phyloP scores from a whole-genome alignment of 164 flowering plant genomes.

The Akebia trifoliata region DNA sequence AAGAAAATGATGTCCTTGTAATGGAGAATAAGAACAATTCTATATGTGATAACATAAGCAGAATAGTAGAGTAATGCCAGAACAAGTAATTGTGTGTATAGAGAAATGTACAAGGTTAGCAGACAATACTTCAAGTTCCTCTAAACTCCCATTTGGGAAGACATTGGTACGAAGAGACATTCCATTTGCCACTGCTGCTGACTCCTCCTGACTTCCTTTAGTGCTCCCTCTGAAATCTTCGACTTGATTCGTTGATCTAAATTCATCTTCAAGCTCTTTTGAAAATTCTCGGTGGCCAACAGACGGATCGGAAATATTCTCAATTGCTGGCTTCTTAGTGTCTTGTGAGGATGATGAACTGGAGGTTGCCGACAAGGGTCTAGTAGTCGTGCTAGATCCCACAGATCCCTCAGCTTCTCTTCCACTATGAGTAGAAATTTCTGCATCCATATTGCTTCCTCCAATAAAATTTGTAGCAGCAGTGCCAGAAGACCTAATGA shows the following conservation, averaged over 20 bases:
- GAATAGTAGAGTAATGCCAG: too few relatives aligned
- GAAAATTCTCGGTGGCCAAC: slow-evolving; percentile 24
- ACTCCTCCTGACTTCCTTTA: slow-evolving; percentile 12
- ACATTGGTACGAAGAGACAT: slow-evolving; percentile 14
- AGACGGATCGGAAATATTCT: slow-evolving; percentile 37
- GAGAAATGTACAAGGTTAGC: slow-evolving; percentile 11
- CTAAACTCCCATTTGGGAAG: slow-evolving; percentile 37
- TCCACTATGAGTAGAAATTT: too few relatives aligned
- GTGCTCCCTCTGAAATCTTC: slow-evolving; percentile 14
- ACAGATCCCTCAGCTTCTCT: too few relatives aligned
- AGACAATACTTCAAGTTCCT: slow-evolving; percentile 77
- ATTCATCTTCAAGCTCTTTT: slow-evolving; percentile 55
- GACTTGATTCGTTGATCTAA: slow-evolving; percentile 23
- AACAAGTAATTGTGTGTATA: too few relatives aligned
- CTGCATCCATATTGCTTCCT: slow-evolving; percentile 12
- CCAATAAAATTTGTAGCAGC: background rate
- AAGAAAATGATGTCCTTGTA: too few relatives aligned
- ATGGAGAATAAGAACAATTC: too few relatives aligned
- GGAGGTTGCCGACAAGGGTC: too few relatives aligned
- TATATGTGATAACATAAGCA: too few relatives aligned
- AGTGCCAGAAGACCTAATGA: background rate
- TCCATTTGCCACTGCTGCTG: slow-evolving; percentile 20
- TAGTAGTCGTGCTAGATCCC: too few relatives aligned
- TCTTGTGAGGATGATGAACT: slow-evolving; percentile 31
- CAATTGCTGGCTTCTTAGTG: slow-evolving; percentile 47